Conservation (phyloP, 208 protist species). For the Trypanosoma avium region DNA sequence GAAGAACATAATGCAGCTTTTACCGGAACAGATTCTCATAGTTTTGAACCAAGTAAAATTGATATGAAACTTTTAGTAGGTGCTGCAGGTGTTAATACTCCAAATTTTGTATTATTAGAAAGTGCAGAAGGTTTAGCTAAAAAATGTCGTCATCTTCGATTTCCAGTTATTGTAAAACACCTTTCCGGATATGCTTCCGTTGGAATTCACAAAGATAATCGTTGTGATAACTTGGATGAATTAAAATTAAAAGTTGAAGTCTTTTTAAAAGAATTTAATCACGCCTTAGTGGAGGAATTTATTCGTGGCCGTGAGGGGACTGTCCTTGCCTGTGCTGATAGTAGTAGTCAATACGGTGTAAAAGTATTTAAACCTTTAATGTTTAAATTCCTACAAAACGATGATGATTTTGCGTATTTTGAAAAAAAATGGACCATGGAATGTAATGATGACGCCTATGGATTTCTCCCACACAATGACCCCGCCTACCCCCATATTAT, state of each 20-base stretch:
- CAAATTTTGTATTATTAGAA: constrained; percentile 82
- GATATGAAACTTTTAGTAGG: constrained; percentile 89
- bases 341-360: constrained; percentile 61
- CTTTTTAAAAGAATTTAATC: constrained; percentile 82
- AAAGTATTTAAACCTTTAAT: constrained; percentile 88
- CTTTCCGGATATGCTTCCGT: constrained; percentile 85
- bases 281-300: constrained; percentile 89
- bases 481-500: constrained; percentile 71
- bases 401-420: constrained; percentile 89
- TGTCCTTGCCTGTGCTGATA: constrained; percentile 75
- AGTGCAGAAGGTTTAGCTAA: constrained; percentile 67
- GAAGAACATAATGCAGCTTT: constrained; percentile 89
- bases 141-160: constrained; percentile 81
- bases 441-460: constrained; percentile 62
- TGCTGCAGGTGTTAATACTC: constrained; percentile 70
- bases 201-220: constrained; percentile 83
- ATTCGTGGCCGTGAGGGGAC: constrained; percentile 85
- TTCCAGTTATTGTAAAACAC: constrained; percentile 91
- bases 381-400: constrained; percentile 75
- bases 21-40: constrained; percentile 81
- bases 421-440: constrained; percentile 87
- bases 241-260: constrained; percentile 55
- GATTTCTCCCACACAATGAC: constrained; percentile 61
- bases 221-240: constrained; percentile 78
- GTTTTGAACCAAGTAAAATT: constrained; percentile 89